Evolutionary conservation across 202 grass and related monocot species (phyloP).

Genomic region (Bolboschoenoplectus hybrid): DNA sequence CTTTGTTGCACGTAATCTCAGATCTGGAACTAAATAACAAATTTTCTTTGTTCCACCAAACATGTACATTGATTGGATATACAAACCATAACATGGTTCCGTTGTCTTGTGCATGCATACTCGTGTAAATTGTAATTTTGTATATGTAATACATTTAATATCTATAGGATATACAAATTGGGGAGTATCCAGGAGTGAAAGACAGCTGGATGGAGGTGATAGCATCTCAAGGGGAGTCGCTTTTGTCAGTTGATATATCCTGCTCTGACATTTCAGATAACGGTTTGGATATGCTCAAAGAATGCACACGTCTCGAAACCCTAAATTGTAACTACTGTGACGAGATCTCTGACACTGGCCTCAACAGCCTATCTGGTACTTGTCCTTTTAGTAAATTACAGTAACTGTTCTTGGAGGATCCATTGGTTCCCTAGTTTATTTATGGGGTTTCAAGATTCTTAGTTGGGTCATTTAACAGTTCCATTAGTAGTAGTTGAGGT

Average conservation of each 20-base stretch:
- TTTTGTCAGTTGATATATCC: conserved; percentile 90
- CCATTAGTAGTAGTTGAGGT: neutral
- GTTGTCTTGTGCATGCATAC: neutral
- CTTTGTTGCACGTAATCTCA: neutral
- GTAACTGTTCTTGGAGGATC: neutral
- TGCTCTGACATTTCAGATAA: conserved; percentile 86
- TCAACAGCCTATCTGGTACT: conserved; percentile 71
- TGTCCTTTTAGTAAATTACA: neutral
- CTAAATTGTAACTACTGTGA: conserved; percentile 93
- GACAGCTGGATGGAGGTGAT: conserved; percentile 89
- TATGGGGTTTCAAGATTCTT: neutral
- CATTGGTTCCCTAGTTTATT: neutral
- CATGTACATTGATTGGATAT: neutral
- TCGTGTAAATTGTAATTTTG: neutral
- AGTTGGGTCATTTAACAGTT: conserved; percentile 4
- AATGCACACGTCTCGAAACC: conserved; percentile 71
- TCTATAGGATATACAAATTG: conserved; percentile 78
- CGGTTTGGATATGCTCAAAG: conserved; percentile 71
- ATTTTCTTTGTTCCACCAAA: neutral
- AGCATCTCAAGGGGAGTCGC: conserved; percentile 83
- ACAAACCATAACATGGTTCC: neutral
- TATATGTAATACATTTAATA: conserved; percentile 4
- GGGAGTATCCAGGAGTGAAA: conserved; percentile 88
- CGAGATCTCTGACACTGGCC: conserved; percentile 71
- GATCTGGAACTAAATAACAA: neutral